phyloP scores from a whole-genome alignment of 2,329 filamentous ascomycete genomes.

The Fusarium sp. region DNA sequence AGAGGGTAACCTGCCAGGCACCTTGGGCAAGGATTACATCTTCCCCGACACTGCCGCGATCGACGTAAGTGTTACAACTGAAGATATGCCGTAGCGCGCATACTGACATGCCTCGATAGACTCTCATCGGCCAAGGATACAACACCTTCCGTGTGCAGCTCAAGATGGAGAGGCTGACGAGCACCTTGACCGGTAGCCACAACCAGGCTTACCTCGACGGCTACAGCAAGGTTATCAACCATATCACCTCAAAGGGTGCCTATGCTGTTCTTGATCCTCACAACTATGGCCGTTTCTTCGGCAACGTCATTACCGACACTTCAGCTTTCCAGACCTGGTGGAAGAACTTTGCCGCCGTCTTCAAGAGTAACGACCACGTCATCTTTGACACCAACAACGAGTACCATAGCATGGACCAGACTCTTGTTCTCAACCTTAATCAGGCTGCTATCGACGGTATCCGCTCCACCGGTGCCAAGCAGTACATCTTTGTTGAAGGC shows the following conservation, averaged over 20 bases:
- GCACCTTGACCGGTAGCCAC: slow-evolving; percentile 54
- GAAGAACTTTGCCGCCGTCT: slow-evolving; percentile 65
- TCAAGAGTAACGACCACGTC: slow-evolving; percentile 65
- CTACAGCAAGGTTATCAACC: slow-evolving; percentile 48
- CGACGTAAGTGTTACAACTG: slow-evolving; percentile 41
- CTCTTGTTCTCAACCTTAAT: slow-evolving; percentile 70
- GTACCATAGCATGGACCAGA: slow-evolving; percentile 72
- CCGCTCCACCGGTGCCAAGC: slow-evolving; percentile 68
- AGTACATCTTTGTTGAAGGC: slow-evolving; percentile 69
- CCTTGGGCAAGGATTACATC: slow-evolving; percentile 69
- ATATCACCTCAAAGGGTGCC: slow-evolving; percentile 56
- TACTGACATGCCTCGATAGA: slow-evolving; percentile 45
- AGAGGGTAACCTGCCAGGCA: slow-evolving; percentile 65
- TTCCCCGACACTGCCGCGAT: slow-evolving; percentile 68
- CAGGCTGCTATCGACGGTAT: slow-evolving; percentile 74
- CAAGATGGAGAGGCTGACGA: slow-evolving; percentile 63
- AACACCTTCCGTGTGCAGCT: slow-evolving; percentile 70
- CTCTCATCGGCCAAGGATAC: slow-evolving; percentile 63
- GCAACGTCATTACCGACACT: slow-evolving; percentile 64
- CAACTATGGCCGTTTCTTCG: slow-evolving; percentile 70
- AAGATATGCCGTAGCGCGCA: rapidly evolving
- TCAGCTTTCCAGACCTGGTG: slow-evolving; percentile 68
- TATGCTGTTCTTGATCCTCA: slow-evolving; percentile 70
- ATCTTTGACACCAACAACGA: slow-evolving; percentile 78
- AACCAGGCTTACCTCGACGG: slow-evolving; percentile 55